Evolutionary conservation across 257 asterid genomes (phyloP), one percentile per base, ranked within the genome.

Genomic region (Eustoma russellianum): DNA sequence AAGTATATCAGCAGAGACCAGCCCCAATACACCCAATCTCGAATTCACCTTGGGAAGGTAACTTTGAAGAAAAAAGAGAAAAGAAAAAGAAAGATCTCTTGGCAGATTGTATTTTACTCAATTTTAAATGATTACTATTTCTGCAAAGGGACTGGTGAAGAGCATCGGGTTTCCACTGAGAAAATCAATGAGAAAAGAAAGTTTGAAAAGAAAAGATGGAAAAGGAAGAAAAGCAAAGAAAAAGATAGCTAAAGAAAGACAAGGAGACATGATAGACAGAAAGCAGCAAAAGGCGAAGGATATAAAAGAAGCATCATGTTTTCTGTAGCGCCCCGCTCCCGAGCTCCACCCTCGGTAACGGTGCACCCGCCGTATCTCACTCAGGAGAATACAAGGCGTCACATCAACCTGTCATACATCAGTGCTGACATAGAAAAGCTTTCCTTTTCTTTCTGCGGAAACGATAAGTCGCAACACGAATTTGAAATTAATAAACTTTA

Each of bases 1-100:
- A 49, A 77, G 79, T 69, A 50, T 72, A 54, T 57, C 69, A 30
- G 74, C 82, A 64, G 82, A 75, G 63, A 74, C 82, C 61, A 77
- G 75, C 69, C 86, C 83, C 55, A 79, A 75, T 62, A 85, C 71
- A 73, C 97, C 97, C 48, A 85, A 89, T 81, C 78, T 89, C 65
- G 97, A 89, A 71, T 85, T 89, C 74, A 83, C 95, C 34, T 74
- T 86, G 57, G 85, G 91, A 41, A 82, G 79, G 65, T 59, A 82
- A 50, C 77, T 51, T 33, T 72, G 64, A 45, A 44, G 46, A 12
- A 35, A 47, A 40, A 51, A 19, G 11, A 15, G n/a, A n/a, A n/a
- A n/a, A n/a, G n/a, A n/a, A n/a, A n/a, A 5, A 24, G 5, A 5
- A 46, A 10, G 18, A 15, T 10, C 15, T 11, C 33, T 57, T 40